Evolutionary conservation across 257 asterid genomes (phyloP), one percentile per base, ranked within the genome.

Genomic region (Rehmannia glutinosa): DNA sequence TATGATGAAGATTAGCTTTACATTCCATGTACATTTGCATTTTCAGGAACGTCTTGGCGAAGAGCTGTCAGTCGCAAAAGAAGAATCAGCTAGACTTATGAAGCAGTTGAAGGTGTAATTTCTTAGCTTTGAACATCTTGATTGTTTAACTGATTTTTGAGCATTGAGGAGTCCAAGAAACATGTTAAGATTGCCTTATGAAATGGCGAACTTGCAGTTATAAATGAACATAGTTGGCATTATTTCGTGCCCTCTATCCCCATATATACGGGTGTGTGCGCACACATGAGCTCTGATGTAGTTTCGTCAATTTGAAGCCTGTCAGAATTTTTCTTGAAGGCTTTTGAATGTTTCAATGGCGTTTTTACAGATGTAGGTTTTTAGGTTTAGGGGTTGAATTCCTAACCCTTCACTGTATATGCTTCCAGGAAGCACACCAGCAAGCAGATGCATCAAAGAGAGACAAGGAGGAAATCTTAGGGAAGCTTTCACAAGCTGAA

Each of bases 11-110:
- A 38, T 39, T 17, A 57, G 41, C 42, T 55, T 59, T 46, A 56
- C 42, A 17, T 47, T 32, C 42, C n/a, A 17, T 65, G 50, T 50
- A 13, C 42, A 39, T 73, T 42, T 53, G 23, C 17, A 41, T 74
- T 74, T 66, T 71, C 83, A 94, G 99, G 99, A 94, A 73, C 96
- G 88, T 35, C 87, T 94, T 66, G 87, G 73, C 12, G 94, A 94
- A 70, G 99, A 91, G 70, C 73, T 91, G 75, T 53, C 74, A 32
- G 74, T 78, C 8, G 88, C 85, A 36, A 91, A 77, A 84, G 99
- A 89, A 84, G 96, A 91, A 83, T 80, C 75, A 17, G 72, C 86
- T 47, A 78, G 87, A 75, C 86, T 91, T 45, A 75, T 83, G 60
- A 85, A 58, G 79, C 88, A 77, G 83, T 74, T 94, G 73, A 85